A percentile compares a stretch with the other conserved stretches of the same genome.
These are phyloP conservation scores for Venturia effusa DNA, from an alignment of 2,329 filamentous ascomycete genomes.

Conservation along the genomic window DNA sequence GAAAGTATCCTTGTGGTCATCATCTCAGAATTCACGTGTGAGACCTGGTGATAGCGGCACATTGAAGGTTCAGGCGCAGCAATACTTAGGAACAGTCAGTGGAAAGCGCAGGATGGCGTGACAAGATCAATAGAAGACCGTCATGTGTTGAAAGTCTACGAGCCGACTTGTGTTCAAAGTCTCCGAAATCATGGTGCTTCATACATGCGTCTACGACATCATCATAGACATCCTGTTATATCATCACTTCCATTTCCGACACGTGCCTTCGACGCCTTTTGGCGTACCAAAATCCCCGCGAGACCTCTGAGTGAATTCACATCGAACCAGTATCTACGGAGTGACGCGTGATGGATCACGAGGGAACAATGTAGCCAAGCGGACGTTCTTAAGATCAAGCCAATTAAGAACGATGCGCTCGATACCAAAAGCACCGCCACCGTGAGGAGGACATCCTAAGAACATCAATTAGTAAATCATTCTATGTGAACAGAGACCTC, in stretches of 20 bases:
- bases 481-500: not conserved
- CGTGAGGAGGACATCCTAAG: constrained; percentile 47
- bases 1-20: too few species aligned
- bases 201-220: not conserved
- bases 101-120: too few species aligned
- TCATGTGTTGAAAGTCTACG: too few species aligned
- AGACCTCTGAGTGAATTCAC: not conserved
- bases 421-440: constrained; percentile 53
- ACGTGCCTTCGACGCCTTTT: not conserved
- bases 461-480: not conserved
- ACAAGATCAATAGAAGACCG: not conserved
- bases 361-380: constrained; percentile 52
- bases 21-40: too few species aligned
- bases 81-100: too few species aligned
- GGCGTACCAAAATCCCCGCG: not conserved
- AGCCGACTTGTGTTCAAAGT: too few species aligned
- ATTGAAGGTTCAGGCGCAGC: too few species aligned
- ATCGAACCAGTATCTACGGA: constrained; percentile 21
- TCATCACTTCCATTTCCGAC: not conserved
- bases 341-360: constrained; percentile 48
- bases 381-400: constrained; percentile 52
- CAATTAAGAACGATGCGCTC: constrained; percentile 59
- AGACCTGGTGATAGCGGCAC: too few species aligned
- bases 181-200: not conserved
- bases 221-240: not conserved